phyloP scores from a whole-genome alignment of 148 eudicot genomes.

The Nepenthes mirabilis region DNA sequence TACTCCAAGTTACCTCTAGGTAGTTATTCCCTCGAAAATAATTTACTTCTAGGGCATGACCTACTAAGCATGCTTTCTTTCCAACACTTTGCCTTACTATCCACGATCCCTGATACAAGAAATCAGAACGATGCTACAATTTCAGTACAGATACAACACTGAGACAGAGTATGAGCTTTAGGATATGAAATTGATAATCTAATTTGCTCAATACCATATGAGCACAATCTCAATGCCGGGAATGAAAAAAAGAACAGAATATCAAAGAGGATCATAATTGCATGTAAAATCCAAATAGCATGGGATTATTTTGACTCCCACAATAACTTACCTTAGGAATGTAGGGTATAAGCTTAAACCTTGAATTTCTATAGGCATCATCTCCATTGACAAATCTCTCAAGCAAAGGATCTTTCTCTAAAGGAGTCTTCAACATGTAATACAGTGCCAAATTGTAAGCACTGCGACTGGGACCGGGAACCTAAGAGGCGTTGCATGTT shows the following conservation, averaged over 20 bases:
- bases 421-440: conserved; percentile 45
- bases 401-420: conserved; percentile 31
- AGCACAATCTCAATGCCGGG: background rate
- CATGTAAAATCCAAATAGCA: no score
- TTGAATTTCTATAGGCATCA: conserved; percentile 43
- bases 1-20: conserved; percentile 39
- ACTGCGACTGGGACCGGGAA: conserved; percentile 51
- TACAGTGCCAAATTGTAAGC: conserved; percentile 35
- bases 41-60: conserved; percentile 52
- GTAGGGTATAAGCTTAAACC: conserved; percentile 64
- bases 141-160: background rate
- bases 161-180: no score
- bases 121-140: conserved; percentile 3
- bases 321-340: conserved; percentile 35
- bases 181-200: no score
- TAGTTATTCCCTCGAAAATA: conserved; percentile 57
- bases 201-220: no score
- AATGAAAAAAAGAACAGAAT: background rate
- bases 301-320: no score
- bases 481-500: conserved; percentile 12
- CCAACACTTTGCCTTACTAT: conserved; percentile 75
- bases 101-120: conserved; percentile 57
- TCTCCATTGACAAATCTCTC: conserved; percentile 54
- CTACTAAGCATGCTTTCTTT: conserved; percentile 59
- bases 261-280: no score